Evolutionary conservation across 306 rosid genomes (phyloP), one percentile per base, ranked within the genome.

Genomic region (Vigna mungo): DNA sequence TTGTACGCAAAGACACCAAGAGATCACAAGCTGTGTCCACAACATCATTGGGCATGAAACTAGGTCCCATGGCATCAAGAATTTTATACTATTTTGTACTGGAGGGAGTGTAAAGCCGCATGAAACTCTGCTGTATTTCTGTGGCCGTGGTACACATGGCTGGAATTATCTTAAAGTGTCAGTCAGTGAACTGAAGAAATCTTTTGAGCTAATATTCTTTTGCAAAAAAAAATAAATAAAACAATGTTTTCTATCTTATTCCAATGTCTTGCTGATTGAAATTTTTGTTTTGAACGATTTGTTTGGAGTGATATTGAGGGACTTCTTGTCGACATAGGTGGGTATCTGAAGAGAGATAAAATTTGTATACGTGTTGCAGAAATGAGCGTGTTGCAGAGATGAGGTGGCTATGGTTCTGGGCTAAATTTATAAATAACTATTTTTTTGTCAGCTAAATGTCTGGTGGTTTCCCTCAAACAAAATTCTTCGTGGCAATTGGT

Each of bases 361-460:
- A 43, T 53, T 52, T 17, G 46, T 10, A 18, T 71, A 25, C 27
- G 20, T 53, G 63, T 52, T 71, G 64, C 36, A 34, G 51, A 51
- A 71, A 71, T 70, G 23, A 21, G 23, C 27, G 20, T 53, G 63
- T 52, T 71, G 51, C 36, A 34, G 51, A 51, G 51, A 71, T 70
- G 17, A 23, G 21, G 49, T 48, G 63, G 62, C 13, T 34, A 51
- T 51, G 30, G 10, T 32, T 70, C 34, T 71, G 55, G 36, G 18
- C 47, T 25, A 25, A 30, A 4, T 20, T 32, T 71, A 6, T 53
- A 36, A 53, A 53, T 37, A 53, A 34, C 8, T 71, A 25, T 36
- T 52, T 23, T 51, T 71, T 34, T 51, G 30, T 14, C 9, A 25
- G 74, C 43, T 25, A 8, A 68, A 48, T 14, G 27, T 0, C 47